Conservation (phyloP, 2,329 filamentous ascomycete species). For the Colletotrichum liriopes region DNA sequence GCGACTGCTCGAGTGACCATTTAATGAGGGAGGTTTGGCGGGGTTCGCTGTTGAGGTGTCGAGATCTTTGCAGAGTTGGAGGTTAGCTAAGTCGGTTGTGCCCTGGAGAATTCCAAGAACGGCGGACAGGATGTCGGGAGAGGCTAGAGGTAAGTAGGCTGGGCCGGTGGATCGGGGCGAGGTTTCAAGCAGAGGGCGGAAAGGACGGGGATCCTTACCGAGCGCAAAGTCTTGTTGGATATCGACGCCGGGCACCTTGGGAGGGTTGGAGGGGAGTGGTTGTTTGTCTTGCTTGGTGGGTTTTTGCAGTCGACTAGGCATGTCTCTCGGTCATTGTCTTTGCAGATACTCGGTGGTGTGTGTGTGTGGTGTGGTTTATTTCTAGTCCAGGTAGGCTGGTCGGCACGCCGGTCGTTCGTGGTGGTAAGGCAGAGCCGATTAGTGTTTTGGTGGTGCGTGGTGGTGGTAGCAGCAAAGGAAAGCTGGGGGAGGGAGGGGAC, state of each 20-base stretch:
- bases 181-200: conserved; percentile 29
- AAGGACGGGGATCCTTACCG: conserved; percentile 42
- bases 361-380: not conserved
- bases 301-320: conserved; percentile 51
- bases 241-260: conserved; percentile 48
- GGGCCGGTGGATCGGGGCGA: conserved; percentile 13
- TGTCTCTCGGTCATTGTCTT: conserved; percentile 46
- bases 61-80: conserved; percentile 20
- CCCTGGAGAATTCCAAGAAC: conserved; percentile 2
- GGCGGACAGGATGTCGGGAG: conserved; percentile 10
- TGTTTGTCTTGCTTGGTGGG: conserved; percentile 50
- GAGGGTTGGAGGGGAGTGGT: conserved; percentile 28
- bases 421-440: conserved; percentile 12
- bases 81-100: conserved; percentile 20
- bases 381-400: conserved; percentile 17
- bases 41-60: conserved; percentile 10
- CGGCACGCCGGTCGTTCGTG: conserved; percentile 20
- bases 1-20: conserved; percentile 47
- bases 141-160: conserved; percentile 13
- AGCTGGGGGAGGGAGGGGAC: conserved; percentile 5
- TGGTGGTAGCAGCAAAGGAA: conserved; percentile 27
- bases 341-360: not conserved
- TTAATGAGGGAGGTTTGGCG: conserved; percentile 24
- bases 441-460: conserved; percentile 18
- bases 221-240: conserved; percentile 52